These are phyloP conservation scores for Phytophthora sojae DNA, from an alignment of 352 stramenopile genomes.

Conservation along the genomic window DNA sequence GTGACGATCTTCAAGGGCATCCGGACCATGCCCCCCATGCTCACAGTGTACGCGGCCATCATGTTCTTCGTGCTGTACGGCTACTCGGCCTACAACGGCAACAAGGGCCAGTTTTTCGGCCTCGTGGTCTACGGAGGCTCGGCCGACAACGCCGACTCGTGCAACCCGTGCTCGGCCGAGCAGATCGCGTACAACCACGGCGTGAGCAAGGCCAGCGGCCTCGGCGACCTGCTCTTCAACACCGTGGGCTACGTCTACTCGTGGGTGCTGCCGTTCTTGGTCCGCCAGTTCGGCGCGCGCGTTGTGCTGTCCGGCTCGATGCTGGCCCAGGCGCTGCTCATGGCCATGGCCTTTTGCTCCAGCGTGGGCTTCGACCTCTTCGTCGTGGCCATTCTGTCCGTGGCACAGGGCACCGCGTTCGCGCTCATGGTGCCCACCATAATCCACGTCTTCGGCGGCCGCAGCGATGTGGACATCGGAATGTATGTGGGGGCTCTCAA, in stretches of 20 bases:
- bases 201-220: constrained; percentile 54
- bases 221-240: constrained; percentile 38
- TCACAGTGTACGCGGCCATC: constrained; percentile 52
- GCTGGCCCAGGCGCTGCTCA: constrained; percentile 44
- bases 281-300: constrained; percentile 46
- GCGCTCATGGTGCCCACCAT: constrained; percentile 50
- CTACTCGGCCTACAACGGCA: constrained; percentile 72
- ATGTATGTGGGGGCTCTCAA: constrained; percentile 34
- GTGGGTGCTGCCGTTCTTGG: constrained; percentile 51
- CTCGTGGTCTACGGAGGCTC: constrained; percentile 38
- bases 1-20: constrained; percentile 48
- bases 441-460: constrained; percentile 48
- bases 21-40: constrained; percentile 40
- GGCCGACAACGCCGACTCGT: constrained; percentile 38
- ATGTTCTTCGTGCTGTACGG: constrained; percentile 64
- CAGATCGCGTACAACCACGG: constrained; percentile 59
- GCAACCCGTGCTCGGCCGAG: constrained; percentile 33
- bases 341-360: constrained; percentile 44
- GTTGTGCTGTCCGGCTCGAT: constrained; percentile 40
- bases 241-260: constrained; percentile 54
- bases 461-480: constrained; percentile 39
- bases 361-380: constrained; percentile 39
- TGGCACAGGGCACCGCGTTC: constrained; percentile 37
- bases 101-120: constrained; percentile 65
- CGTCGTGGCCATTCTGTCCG: constrained; percentile 39